Conservation (phyloP, 2,329 filamentous ascomycete genomes). For the Colletotrichum trifolii region DNA sequence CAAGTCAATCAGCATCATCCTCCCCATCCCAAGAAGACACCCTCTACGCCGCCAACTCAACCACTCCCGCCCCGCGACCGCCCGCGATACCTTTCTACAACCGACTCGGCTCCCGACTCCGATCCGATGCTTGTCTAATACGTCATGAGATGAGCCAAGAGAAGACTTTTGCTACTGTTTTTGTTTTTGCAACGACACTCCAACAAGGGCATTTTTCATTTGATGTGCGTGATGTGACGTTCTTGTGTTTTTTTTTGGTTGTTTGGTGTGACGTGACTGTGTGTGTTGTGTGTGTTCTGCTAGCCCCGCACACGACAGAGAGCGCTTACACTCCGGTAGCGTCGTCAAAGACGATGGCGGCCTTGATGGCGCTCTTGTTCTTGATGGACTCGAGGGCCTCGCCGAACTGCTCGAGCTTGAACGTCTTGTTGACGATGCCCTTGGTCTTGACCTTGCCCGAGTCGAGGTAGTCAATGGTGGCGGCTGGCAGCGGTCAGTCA, state of each 20-base stretch:
- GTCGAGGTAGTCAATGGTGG: slow-evolving; percentile 64
- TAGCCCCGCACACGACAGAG: slow-evolving; percentile 7
- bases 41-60: slow-evolving; percentile 14
- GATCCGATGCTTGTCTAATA: slow-evolving; percentile 32
- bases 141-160: slow-evolving; percentile 31
- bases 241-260: slow-evolving; percentile 3
- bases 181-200: slow-evolving; percentile 8
- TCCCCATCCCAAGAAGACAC: slow-evolving; percentile 16
- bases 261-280: slow-evolving; percentile 19
- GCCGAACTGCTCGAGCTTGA: slow-evolving; percentile 78
- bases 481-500: slow-evolving; percentile 43
- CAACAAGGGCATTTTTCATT: neutral
- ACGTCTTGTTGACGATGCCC: slow-evolving; percentile 79
- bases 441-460: slow-evolving; percentile 70
- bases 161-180: neutral
- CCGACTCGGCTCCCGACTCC: slow-evolving; percentile 29
- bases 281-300: too few species aligned
- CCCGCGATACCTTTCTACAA: slow-evolving; percentile 13
- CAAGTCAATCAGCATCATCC: neutral
- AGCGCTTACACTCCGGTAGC: slow-evolving; percentile 38
- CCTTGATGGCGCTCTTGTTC: slow-evolving; percentile 80
- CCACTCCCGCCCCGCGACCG: neutral
- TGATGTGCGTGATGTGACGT: neutral
- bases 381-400: slow-evolving; percentile 77
- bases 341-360: slow-evolving; percentile 76